These are phyloP conservation scores for Simplicillium aogashimaense DNA, from an alignment of 2,329 filamentous ascomycete genomes.

Conservation along the genomic window DNA sequence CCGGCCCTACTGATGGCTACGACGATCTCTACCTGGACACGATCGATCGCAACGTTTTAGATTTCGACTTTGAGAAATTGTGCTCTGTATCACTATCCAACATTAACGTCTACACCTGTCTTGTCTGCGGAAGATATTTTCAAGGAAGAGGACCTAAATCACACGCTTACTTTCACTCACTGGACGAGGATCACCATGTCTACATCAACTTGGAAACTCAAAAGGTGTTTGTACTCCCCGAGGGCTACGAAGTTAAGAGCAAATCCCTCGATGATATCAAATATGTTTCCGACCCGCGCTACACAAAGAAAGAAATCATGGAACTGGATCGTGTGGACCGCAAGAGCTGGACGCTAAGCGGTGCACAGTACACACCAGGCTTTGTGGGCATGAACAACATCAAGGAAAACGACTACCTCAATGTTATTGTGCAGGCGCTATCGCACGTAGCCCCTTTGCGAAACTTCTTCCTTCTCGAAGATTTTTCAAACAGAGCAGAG, in stretches of 20 bases:
- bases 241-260: conserved; percentile 93
- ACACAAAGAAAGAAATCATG: conserved; percentile 70
- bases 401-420: conserved; percentile 98
- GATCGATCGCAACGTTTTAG: conserved; percentile 82
- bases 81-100: conserved; percentile 94
- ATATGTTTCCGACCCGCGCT: conserved; percentile 87
- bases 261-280: conserved; percentile 97
- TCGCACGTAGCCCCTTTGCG: conserved; percentile 82
- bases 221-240: conserved; percentile 83
- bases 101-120: conserved; percentile 96
- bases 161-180: conserved; percentile 93
- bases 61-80: conserved; percentile 98
- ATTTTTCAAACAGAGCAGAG: conserved; percentile 63
- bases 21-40: conserved; percentile 96
- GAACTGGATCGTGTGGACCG: conserved; percentile 60
- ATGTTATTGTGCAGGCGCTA: conserved; percentile 85
- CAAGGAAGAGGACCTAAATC: conserved; percentile 90
- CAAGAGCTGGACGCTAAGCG: conserved; percentile 64
- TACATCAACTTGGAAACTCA: conserved; percentile 97
- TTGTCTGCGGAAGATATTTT: conserved; percentile 97
- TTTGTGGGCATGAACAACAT: conserved; percentile 99
- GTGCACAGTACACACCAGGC: conserved; percentile 81
- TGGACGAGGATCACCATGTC: conserved; percentile 92
- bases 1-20: conserved; percentile 77
- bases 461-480: conserved; percentile 84